Evolutionary conservation across 768 basidiomycete genomes (phyloP).

Genomic region (Pleurotus giganteus): DNA sequence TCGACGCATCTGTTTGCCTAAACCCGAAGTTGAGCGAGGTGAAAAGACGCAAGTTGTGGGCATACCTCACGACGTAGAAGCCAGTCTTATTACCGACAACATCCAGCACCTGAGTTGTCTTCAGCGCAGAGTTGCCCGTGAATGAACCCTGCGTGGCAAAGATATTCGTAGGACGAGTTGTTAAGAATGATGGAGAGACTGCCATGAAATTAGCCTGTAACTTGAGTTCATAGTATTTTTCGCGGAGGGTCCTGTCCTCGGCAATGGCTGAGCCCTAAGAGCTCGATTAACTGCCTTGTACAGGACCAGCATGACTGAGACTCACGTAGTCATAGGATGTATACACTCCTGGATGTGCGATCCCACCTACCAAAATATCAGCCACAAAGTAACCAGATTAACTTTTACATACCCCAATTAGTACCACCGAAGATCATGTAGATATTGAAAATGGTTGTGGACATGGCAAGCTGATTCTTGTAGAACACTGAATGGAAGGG

Average conservation of each 20-base stretch:
- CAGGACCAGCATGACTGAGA: background rate
- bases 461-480: constrained; percentile 44
- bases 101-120: constrained; percentile 49
- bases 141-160: constrained; percentile 39
- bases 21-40: background rate
- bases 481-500: constrained; percentile 36
- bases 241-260: constrained; percentile 49
- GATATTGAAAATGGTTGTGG: constrained; percentile 44
- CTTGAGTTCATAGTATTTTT: constrained; percentile 54
- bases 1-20: constrained; percentile 40
- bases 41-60: background rate
- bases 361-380: constrained; percentile 26
- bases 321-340: constrained; percentile 44
- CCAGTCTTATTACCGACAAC: constrained; percentile 44
- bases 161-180: constrained; percentile 43
- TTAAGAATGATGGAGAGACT: constrained; percentile 49
- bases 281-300: background rate
- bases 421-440: constrained; percentile 56
- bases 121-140: constrained; percentile 45
- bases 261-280: constrained; percentile 46
- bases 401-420: constrained; percentile 37
- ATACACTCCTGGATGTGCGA: constrained; percentile 39
- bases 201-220: constrained; percentile 49
- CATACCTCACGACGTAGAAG: constrained; percentile 44
- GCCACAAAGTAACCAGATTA: background rate